These are phyloP conservation scores for Bothriochloa decipiens DNA, from an alignment of 176 grass and related monocot genomes.

Conservation along the genomic window DNA sequence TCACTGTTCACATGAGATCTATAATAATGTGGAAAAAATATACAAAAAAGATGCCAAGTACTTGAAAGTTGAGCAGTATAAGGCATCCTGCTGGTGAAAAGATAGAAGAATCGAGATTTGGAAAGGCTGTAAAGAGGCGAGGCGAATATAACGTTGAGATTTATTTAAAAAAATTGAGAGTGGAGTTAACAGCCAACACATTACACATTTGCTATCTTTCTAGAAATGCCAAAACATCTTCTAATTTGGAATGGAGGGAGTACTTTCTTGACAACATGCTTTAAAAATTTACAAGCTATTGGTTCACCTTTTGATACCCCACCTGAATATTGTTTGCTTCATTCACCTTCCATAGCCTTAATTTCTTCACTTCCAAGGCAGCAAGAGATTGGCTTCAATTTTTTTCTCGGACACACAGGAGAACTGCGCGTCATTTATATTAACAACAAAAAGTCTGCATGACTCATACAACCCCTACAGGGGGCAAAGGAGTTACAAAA, in stretches of 20 bases:
- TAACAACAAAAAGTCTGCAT: not conserved
- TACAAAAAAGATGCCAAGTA: not conserved
- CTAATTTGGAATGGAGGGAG: not conserved
- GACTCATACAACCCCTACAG: not conserved
- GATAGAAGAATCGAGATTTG: slow-evolving; percentile 11
- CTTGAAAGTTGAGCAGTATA: not conserved
- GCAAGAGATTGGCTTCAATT: not conserved
- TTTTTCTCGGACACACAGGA: not conserved
- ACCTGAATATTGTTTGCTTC: slow-evolving; percentile 11
- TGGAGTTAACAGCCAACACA: not conserved
- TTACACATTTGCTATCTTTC: not conserved
- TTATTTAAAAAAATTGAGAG: not conserved
- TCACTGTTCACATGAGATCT: not conserved
- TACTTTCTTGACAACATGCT: slow-evolving; percentile 3
- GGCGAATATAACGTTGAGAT: not conserved
- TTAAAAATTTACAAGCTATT: not conserved
- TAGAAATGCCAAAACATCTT: not conserved
- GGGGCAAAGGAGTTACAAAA: not conserved
- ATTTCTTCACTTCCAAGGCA: not conserved
- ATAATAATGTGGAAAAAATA: not conserved
- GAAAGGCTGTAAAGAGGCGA: not conserved
- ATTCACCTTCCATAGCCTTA: slow-evolving; percentile 6
- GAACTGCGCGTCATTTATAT: not conserved
- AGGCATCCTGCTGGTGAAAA: slow-evolving; percentile 18
- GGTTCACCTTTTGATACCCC: not conserved